phyloP scores from a whole-genome alignment of 129 eudicot genomes.

The Centaurea solstitialis region DNA sequence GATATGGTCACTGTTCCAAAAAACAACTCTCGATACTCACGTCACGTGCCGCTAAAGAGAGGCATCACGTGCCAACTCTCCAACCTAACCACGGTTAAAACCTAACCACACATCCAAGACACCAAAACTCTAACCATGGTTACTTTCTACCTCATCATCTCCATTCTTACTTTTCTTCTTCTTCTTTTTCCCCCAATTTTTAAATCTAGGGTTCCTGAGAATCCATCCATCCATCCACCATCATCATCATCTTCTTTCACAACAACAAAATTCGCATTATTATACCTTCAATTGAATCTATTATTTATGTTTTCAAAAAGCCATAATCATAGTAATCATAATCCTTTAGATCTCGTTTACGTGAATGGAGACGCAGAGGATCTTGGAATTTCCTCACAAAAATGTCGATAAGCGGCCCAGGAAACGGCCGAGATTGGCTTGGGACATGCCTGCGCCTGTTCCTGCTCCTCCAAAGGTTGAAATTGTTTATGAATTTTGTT shows the following conservation, averaged over 20 bases:
- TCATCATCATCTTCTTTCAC: not conserved
- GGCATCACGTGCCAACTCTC: slow-evolving; percentile 15
- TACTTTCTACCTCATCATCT: slow-evolving; percentile 43
- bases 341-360: not conserved
- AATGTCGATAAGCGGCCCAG: slow-evolving; percentile 75
- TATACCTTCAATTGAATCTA: too few relatives aligned
- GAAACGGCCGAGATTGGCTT: slow-evolving; percentile 77
- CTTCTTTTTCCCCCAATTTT: not conserved
- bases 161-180: slow-evolving; percentile 16
- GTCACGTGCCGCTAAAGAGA: slow-evolving; percentile 37
- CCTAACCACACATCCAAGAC: slow-evolving; percentile 22
- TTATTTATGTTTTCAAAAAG: not conserved
- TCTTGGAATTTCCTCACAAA: slow-evolving; percentile 56
- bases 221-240: too few relatives aligned
- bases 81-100: slow-evolving; percentile 20
- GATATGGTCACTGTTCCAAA: not conserved
- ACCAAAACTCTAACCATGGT: slow-evolving; percentile 31
- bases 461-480: slow-evolving; percentile 58
- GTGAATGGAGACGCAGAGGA: slow-evolving; percentile 73
- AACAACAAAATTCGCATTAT: not conserved
- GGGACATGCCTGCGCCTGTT: slow-evolving; percentile 68
- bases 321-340: not conserved
- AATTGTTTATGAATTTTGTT: not conserved
- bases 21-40: slow-evolving; percentile 18
- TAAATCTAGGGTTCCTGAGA: slow-evolving; percentile 32